A percentile compares a stretch with the other conserved stretches of the same genome.
These are phyloP conservation scores for Exserohilum rostratum DNA, from an alignment of 2,329 filamentous ascomycete genomes.

Conservation along the genomic window DNA sequence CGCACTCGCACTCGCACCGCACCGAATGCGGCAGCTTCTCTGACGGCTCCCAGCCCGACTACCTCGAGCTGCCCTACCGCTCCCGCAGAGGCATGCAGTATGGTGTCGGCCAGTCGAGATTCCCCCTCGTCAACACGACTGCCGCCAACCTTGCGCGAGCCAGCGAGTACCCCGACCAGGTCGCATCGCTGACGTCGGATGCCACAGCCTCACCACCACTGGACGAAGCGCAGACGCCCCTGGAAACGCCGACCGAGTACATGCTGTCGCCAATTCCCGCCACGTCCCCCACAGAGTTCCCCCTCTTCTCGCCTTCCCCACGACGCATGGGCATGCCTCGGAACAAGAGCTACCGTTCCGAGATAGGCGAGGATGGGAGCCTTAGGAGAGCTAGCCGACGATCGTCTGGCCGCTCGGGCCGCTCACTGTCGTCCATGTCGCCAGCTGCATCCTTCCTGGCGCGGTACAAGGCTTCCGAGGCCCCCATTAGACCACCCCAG, in stretches of 20 bases:
- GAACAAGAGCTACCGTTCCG: slow-evolving; percentile 42
- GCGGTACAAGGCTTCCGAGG: slow-evolving; percentile 53
- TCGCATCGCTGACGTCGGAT: slow-evolving; percentile 52
- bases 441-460: slow-evolving; percentile 64
- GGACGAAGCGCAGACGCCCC: slow-evolving; percentile 49
- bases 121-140: slow-evolving; percentile 45
- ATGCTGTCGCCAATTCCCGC: slow-evolving; percentile 42
- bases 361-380: slow-evolving; percentile 43
- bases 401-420: slow-evolving; percentile 56
- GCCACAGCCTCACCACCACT: slow-evolving; percentile 48
- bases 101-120: slow-evolving; percentile 34
- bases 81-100: slow-evolving; percentile 31
- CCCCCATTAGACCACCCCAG: slow-evolving; percentile 52
- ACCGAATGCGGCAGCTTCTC: slow-evolving; percentile 40
- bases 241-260: slow-evolving; percentile 43
- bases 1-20: slow-evolving; percentile 23
- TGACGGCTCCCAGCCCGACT: slow-evolving; percentile 37
- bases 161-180: slow-evolving; percentile 41
- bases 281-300: slow-evolving; percentile 47
- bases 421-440: slow-evolving; percentile 58
- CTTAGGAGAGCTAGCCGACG: slow-evolving; percentile 46
- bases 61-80: slow-evolving; percentile 38
- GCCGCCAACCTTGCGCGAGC: slow-evolving; percentile 40
- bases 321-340: slow-evolving; percentile 36
- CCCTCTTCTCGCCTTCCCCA: slow-evolving; percentile 32